phyloP scores from a whole-genome alignment of 2,329 filamentous ascomycete genomes.

The Chrysosphaeria jannelii region DNA sequence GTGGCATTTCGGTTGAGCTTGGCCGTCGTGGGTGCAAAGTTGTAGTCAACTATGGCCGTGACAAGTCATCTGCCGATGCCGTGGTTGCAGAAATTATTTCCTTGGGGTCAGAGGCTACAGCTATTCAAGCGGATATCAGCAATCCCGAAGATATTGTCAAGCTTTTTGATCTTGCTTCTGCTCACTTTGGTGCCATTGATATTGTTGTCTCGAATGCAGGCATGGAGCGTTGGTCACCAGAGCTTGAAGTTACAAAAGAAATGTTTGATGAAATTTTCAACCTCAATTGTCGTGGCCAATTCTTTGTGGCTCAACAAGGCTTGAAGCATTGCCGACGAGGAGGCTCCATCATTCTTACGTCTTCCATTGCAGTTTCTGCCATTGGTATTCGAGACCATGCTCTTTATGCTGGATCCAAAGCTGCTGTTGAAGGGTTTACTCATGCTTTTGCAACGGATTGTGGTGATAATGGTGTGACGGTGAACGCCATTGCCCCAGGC shows the following conservation, averaged over 20 bases:
- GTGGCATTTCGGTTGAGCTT: slow-evolving; percentile 34
- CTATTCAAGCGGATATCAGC: slow-evolving; percentile 34
- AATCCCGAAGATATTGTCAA: slow-evolving; percentile 24
- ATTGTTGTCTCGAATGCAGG: slow-evolving; percentile 45
- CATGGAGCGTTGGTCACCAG: slow-evolving; percentile 40
- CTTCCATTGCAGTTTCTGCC: slow-evolving; percentile 34
- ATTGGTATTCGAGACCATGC: slow-evolving; percentile 38
- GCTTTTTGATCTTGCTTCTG: slow-evolving; percentile 34
- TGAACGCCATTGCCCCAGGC: slow-evolving; percentile 42
- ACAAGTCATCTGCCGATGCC: slow-evolving; percentile 21
- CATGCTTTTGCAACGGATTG: slow-evolving; percentile 44
- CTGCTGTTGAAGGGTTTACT: slow-evolving; percentile 41
- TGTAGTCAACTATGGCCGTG: slow-evolving; percentile 35
- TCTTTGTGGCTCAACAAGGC: slow-evolving; percentile 49
- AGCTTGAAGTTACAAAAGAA: slow-evolving; percentile 36
- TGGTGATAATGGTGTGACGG: slow-evolving; percentile 34
- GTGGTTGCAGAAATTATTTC: slow-evolving; percentile 21
- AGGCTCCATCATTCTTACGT: slow-evolving; percentile 44
- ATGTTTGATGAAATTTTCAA: slow-evolving; percentile 44
- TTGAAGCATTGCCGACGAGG: slow-evolving; percentile 39
- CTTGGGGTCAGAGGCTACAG: slow-evolving; percentile 25
- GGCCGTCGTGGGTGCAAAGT: slow-evolving; percentile 31
- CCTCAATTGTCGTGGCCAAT: slow-evolving; percentile 40
- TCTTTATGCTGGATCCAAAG: slow-evolving; percentile 42
- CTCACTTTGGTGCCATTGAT: slow-evolving; percentile 37